phyloP scores from a whole-genome alignment of 2,329 filamentous ascomycete genomes.

The Colletotrichum sp. region DNA sequence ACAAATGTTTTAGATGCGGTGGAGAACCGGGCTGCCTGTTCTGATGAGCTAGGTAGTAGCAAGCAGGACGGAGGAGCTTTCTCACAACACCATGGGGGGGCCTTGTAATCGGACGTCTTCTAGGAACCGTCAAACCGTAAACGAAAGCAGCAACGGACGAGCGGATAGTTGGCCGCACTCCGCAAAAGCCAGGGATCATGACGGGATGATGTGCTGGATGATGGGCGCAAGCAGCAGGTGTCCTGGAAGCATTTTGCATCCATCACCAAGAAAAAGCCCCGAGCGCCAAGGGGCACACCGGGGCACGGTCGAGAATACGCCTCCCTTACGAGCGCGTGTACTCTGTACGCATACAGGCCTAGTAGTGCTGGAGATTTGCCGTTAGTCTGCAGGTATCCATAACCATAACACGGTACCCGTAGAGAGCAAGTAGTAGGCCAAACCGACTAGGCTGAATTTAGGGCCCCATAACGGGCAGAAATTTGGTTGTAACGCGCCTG shows the following conservation, averaged over 20 bases:
- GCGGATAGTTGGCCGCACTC: background rate
- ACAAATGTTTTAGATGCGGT: conserved; percentile 10
- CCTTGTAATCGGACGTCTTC: background rate
- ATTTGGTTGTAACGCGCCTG: background rate
- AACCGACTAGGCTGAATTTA: background rate
- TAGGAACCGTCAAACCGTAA: background rate
- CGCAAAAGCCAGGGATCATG: background rate
- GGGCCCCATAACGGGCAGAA: background rate
- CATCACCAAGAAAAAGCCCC: background rate
- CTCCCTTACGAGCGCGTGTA: background rate
- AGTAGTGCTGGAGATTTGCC: background rate
- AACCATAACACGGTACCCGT: background rate
- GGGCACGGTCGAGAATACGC: background rate
- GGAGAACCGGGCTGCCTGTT: background rate
- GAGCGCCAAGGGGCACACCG: background rate
- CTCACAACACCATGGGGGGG: background rate
- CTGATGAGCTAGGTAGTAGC: background rate
- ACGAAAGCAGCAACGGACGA: background rate
- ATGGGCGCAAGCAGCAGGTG: background rate
- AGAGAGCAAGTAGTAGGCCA: background rate
- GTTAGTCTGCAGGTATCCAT: background rate
- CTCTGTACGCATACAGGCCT: background rate
- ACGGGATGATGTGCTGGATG: background rate
- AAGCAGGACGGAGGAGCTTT: background rate
- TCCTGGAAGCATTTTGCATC: background rate